phyloP scores from a whole-genome alignment of 176 grass and related monocot species.

The Musa schizocarpa region DNA sequence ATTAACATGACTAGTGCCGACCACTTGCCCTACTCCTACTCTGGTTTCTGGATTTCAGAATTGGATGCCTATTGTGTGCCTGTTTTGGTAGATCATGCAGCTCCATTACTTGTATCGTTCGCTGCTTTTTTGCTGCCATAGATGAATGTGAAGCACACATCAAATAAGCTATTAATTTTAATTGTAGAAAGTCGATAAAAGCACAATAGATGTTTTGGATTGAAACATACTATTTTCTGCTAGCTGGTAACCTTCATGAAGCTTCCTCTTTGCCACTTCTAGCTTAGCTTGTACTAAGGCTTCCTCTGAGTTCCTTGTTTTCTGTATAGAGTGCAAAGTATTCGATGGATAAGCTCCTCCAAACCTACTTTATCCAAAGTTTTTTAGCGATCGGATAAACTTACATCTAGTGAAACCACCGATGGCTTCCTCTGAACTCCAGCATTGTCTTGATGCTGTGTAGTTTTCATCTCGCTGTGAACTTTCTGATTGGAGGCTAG shows the following conservation, averaged over 20 bases:
- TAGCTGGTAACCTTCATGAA: constrained; percentile 73
- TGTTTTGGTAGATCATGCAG: constrained; percentile 49
- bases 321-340: not conserved
- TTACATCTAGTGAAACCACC: constrained; percentile 31
- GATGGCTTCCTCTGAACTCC: constrained; percentile 29
- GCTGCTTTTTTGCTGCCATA: constrained; percentile 61
- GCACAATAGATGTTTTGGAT: not conserved
- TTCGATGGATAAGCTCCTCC: not conserved
- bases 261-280: constrained; percentile 42
- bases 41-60: constrained; percentile 6
- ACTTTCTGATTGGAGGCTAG: not conserved
- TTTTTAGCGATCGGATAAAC: not conserved
- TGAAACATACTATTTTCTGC: constrained; percentile 39
- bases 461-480: constrained; percentile 15
- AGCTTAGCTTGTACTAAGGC: constrained; percentile 27
- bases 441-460: constrained; percentile 23
- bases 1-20: not conserved
- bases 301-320: constrained; percentile 35
- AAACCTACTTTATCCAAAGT: not conserved
- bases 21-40: constrained; percentile 1
- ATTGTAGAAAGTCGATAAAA: not conserved
- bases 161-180: not conserved
- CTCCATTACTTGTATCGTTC: constrained; percentile 54
- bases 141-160: not conserved
- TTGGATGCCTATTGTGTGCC: constrained; percentile 25